Evolutionary conservation across 768 basidiomycete genomes (phyloP), one percentile per base, ranked within the genome.

Genomic region (Cystofilobasidium macerans): DNA sequence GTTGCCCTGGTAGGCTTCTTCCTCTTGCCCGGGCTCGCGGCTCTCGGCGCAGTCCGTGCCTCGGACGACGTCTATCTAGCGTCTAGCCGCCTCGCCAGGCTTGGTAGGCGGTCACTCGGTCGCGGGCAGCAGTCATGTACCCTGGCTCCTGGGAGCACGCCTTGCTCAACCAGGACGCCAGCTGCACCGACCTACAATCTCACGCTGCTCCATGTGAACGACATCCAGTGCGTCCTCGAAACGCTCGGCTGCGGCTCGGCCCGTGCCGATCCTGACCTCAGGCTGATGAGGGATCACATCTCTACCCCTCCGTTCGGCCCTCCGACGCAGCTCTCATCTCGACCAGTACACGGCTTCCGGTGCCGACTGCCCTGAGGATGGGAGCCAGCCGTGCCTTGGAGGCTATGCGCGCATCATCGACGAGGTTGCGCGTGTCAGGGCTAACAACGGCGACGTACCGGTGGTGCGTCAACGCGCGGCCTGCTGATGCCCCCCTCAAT

Each of bases 341-440:
- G 58, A 60, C 30, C 58, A 60, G 43, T 60, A 60, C 58, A n/a
- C 30, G 26, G 35, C 58, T 18, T 42, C 38, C 3, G 58, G 58
- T 7, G 43, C 26, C 14, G 58, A 60, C 43, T 60, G 58, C 43
- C 57, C 57, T 24, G 26, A 32, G 3, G 58, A 60, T 24, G 58
- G 38, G 24, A 42, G 38, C 43, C 6, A 16, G 24, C 13, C 8
- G 22, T 60, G 58, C 38, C 28, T 60, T 9, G 58, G 58, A 11
- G 58, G 58, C 38, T 60, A 60, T 26, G 58, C 58, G 2, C 38
- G 58, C 30, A 43, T 60, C 38, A 60, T 60, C 28, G 8, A 32
- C 18, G 51, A 54, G 51, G 51, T 54, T 30, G 51, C 13, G 2
- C 51, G 51, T 3, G 51, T 54, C 18, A 11, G 51, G 4, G 51